Base-by-base conservation (phyloP, 352 stramenopile species). In the Globisporangium takayamanum region DNA sequence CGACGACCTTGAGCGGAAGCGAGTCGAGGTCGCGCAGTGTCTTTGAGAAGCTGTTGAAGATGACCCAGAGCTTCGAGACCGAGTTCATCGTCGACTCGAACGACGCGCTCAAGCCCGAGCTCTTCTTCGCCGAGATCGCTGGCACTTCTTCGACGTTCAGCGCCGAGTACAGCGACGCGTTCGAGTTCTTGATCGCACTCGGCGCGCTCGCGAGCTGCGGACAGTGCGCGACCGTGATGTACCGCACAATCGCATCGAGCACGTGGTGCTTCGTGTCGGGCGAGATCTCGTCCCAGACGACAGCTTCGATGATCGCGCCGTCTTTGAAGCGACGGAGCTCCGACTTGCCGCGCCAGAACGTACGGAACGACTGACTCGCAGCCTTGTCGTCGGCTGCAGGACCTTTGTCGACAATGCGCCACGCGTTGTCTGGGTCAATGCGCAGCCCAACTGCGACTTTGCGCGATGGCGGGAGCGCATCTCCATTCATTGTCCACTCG, bases 271-370 rank as follows among this genome's bases (percentile, higher is more conserved):
- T 85, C 41, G 77, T 84, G 50, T 92, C 79, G 6, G 77, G 55
- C 46, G 71, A 63, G 49, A 89, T 78, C 1, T 88, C 84, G 59
- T 92, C 84, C 89, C 89, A 97, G 15, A 96, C 87, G 4, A 97
- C 81, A 2, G 88, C 83, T 59, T 97, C 89, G 12, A 96, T 60
- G 50, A 97, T 97, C 22, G 88, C 74, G 5, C 89, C 88, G 55
- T 97, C 88, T 57, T 94, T 94, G 64, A 96, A 97, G 12, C 89
- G 84, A 53, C 90, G 86, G 36, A 97, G 60, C 62, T 97, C 88
- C 0, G 86, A 84, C 62, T 93, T 92, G 36, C 71, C 64, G 16
- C 87, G 88, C 91, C 91, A 97, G 53, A 97, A 97, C 14, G 69
- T 63, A 54, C 88, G 87, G 73, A 97, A 97, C 42, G 73, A 61